phyloP scores from a whole-genome alignment of 306 rosid genomes.

The Acmispon strigosus region DNA sequence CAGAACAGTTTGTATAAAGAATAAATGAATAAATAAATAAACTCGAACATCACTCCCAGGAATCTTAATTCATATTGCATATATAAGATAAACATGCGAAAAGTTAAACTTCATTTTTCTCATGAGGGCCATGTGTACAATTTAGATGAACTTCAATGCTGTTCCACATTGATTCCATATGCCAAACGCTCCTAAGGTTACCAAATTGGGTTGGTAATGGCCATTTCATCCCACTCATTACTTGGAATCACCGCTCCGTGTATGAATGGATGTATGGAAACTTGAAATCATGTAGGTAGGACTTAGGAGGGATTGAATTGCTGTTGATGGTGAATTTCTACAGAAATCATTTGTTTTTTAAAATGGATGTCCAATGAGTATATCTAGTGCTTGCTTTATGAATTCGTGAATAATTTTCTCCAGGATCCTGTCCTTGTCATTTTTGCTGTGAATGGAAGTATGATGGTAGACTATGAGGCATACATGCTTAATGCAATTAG shows the following conservation, averaged over 20 bases:
- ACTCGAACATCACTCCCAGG: background rate
- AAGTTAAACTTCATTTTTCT: background rate
- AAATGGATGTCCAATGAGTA: background rate
- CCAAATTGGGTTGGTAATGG: background rate
- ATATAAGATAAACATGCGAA: background rate
- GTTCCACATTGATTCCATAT: background rate
- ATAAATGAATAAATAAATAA: background rate
- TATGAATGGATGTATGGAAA: constrained; percentile 6
- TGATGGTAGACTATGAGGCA: constrained; percentile 6
- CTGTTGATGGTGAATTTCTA: constrained; percentile 6
- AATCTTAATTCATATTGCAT: background rate
- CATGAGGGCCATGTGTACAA: background rate
- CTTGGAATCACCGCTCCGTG: constrained; percentile 1
- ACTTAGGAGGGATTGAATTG: constrained; percentile 15
- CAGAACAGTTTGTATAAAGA: background rate
- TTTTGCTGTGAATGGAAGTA: background rate
- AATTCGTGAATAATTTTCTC: background rate
- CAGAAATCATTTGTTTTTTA: background rate
- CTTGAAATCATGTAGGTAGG: constrained; percentile 1
- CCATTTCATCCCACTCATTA: constrained; percentile 16
- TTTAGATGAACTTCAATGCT: background rate
- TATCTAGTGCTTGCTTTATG: background rate
- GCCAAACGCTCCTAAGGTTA: background rate
- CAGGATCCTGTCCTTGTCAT: background rate
- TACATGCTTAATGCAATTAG: background rate